phyloP scores from a whole-genome alignment of 139 green algal genomes.

The Closterium sp. region DNA sequence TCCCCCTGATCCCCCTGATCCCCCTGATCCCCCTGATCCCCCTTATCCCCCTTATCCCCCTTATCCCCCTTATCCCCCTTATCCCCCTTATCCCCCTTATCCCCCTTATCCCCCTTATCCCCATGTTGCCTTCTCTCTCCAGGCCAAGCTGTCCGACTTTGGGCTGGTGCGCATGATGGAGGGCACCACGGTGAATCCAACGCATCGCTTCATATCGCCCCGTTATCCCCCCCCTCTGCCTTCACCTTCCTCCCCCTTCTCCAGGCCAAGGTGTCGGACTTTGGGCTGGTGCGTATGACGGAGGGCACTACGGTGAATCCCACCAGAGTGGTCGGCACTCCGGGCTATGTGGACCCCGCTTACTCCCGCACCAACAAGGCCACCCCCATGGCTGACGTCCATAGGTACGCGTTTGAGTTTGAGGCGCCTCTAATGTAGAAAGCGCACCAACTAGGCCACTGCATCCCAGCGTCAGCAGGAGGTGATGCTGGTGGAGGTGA shows the following conservation, averaged over 20 bases:
- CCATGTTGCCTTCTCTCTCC: too few relatives aligned
- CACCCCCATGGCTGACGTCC: neutral
- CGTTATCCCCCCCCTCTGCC: neutral
- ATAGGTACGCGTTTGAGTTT: neutral
- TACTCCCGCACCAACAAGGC: conserved; percentile 34
- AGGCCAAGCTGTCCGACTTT: conserved; percentile 59
- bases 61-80: too few relatives aligned
- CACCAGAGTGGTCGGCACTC: conserved; percentile 57
- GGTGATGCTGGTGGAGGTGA: too few relatives aligned
- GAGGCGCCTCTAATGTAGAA: too few relatives aligned
- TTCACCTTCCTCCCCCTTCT: too few relatives aligned
- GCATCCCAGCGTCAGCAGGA: too few relatives aligned
- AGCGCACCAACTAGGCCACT: neutral
- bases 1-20: too few relatives aligned
- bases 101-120: too few relatives aligned
- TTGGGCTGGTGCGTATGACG: conserved; percentile 56
- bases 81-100: too few relatives aligned
- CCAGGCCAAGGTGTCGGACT: conserved; percentile 56
- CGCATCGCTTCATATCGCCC: too few relatives aligned
- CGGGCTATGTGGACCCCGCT: conserved; percentile 63
- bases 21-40: too few relatives aligned
- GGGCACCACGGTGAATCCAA: conserved; percentile 46
- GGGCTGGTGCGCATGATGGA: conserved; percentile 54
- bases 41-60: too few relatives aligned
- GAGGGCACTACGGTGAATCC: conserved; percentile 42